Evolutionary conservation across 495 filamentous ascomycete species (phyloP).

Genomic region (Letharia columbiana): DNA sequence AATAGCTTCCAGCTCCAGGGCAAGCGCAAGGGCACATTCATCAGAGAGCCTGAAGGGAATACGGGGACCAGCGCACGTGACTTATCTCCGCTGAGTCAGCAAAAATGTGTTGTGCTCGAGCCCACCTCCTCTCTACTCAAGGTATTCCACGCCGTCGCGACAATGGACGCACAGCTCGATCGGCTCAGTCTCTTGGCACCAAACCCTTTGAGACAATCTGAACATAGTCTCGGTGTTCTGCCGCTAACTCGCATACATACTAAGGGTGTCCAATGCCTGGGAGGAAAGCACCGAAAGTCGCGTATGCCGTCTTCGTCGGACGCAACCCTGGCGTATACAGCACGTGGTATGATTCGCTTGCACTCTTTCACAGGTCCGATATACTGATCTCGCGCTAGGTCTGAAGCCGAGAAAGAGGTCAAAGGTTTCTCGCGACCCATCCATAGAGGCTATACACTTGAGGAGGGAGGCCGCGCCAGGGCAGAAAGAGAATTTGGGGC

Average conservation of each 20-base stretch:
- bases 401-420: conserved; percentile 9
- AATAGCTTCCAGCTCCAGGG: too few species aligned
- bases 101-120: not conserved
- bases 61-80: not conserved
- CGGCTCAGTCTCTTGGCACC: not conserved
- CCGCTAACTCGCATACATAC: not conserved
- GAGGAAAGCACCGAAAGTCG: conserved; percentile 10
- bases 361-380: not conserved
- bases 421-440: conserved; percentile 5
- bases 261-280: not conserved
- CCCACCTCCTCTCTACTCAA: not conserved
- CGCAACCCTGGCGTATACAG: conserved; percentile 14
- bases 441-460: conserved; percentile 2
- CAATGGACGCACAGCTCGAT: not conserved
- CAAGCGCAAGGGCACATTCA: not conserved
- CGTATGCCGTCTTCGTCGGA: conserved; percentile 18
- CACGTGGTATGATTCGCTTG: conserved; percentile 6
- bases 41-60: not conserved
- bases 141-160: not conserved
- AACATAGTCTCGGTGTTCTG: not conserved
- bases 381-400: not conserved
- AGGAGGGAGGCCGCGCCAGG: not conserved
- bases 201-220: not conserved
- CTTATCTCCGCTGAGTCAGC: not conserved
- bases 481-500: conserved; percentile 3